Conservation (phyloP, 148 eudicot genomes). For the Persicaria maculosa region DNA sequence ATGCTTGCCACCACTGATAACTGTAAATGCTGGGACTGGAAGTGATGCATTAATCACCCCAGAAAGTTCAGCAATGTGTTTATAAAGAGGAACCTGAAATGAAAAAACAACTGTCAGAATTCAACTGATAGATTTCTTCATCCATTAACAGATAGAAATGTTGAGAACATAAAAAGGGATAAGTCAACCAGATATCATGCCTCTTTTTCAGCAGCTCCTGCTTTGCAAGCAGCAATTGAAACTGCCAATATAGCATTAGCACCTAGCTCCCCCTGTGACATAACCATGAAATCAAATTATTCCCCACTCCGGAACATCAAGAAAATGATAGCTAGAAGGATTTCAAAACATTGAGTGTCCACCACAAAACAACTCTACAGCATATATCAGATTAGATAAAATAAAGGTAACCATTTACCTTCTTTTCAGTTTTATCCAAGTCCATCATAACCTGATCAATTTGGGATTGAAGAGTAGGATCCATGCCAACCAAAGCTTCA, state of each 20-base stretch:
- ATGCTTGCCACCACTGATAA: constrained; percentile 89
- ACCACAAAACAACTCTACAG: background rate
- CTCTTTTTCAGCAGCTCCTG: constrained; percentile 99
- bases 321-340: background rate
- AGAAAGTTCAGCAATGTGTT: constrained; percentile 88
- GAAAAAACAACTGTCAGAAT: constrained; percentile 13
- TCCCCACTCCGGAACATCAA: constrained; percentile 1
- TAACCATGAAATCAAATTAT: background rate
- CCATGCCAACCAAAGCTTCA: constrained; percentile 96
- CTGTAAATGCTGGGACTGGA: constrained; percentile 86
- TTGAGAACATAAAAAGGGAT: constrained; percentile 5
- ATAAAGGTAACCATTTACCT: constrained; percentile 40
- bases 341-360: background rate
- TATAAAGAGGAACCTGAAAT: constrained; percentile 81
- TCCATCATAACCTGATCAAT: constrained; percentile 97
- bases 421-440: constrained; percentile 94
- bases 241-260: constrained; percentile 94
- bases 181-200: constrained; percentile 25
- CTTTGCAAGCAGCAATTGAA: constrained; percentile 97
- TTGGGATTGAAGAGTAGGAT: constrained; percentile 91
- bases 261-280: constrained; percentile 86
- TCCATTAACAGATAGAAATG: constrained; percentile 5
- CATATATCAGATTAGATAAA: background rate
- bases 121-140: background rate
- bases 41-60: constrained; percentile 53